phyloP scores from a whole-genome alignment of 352 stramenopile genomes.

The Globisporangium cylindrosporum region DNA sequence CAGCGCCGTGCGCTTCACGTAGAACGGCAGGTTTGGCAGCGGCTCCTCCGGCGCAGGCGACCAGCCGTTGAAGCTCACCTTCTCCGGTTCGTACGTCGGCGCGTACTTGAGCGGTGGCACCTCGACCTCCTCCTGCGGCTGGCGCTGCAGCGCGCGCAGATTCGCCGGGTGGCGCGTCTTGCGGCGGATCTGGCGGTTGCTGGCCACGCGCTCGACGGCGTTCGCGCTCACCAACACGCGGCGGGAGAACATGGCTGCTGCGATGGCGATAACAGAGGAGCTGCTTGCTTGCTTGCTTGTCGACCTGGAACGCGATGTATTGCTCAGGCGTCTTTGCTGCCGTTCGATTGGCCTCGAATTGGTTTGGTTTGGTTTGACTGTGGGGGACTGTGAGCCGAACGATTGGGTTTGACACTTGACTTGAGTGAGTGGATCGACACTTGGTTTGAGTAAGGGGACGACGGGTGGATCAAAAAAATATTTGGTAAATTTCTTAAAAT shows the following conservation, averaged over 20 bases:
- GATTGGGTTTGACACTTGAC: neutral
- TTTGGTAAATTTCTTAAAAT: too few species aligned
- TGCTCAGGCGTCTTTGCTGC: neutral
- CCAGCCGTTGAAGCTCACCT: slow-evolving; percentile 89
- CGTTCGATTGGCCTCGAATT: neutral
- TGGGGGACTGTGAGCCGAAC: neutral
- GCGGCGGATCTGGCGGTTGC: slow-evolving; percentile 84
- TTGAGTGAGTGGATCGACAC: neutral
- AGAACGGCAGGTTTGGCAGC: slow-evolving; percentile 63
- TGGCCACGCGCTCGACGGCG: slow-evolving; percentile 66
- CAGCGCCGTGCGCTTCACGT: slow-evolving; percentile 77
- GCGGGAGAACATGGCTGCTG: slow-evolving; percentile 54
- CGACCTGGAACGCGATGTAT: neutral
- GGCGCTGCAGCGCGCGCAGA: slow-evolving; percentile 62
- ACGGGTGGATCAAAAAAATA: too few species aligned
- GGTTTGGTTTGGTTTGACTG: neutral
- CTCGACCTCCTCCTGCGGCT: slow-evolving; percentile 45
- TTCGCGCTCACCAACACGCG: slow-evolving; percentile 45
- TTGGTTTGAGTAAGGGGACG: neutral
- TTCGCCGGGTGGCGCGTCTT: slow-evolving; percentile 75
- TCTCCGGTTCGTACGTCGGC: slow-evolving; percentile 74
- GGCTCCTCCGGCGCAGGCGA: slow-evolving; percentile 67
- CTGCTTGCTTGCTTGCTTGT: neutral
- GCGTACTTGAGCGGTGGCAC: slow-evolving; percentile 81
- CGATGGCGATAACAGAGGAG: neutral